phyloP scores from a whole-genome alignment of 108 stramenopile species.

The Skeletonema menzelii region DNA sequence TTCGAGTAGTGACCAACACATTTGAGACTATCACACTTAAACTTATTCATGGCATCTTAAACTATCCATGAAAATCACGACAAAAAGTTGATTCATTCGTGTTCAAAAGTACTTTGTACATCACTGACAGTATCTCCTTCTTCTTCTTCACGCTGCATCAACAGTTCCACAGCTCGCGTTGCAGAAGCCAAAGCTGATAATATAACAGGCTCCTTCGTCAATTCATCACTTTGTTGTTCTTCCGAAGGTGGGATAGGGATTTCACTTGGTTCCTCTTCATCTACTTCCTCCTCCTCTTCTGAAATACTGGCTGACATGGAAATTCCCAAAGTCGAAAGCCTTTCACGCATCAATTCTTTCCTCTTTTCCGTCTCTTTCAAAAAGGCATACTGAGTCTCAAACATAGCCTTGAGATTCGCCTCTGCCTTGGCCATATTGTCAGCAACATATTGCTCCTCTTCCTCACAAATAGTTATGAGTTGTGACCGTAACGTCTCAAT shows the following conservation, averaged over 20 bases:
- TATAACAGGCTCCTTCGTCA: no score
- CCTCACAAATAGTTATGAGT: constrained; percentile 16
- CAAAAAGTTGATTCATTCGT: neutral
- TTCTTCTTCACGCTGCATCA: neutral
- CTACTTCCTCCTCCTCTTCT: constrained; percentile 14
- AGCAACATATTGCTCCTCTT: constrained; percentile 30
- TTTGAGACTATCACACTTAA: neutral
- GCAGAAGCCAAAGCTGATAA: constrained; percentile 41
- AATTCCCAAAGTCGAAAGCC: constrained; percentile 20
- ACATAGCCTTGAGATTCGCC: constrained; percentile 21
- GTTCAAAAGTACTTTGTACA: neutral
- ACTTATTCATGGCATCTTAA: neutral
- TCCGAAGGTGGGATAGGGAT: neutral
- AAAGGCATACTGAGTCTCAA: constrained; percentile 22
- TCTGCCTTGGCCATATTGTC: constrained; percentile 23
- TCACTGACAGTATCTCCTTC: neutral
- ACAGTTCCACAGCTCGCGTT: neutral
- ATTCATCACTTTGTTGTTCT: constrained; percentile 26
- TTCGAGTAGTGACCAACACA: no score
- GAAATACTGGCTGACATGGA: constrained; percentile 7
- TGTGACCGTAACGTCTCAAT: constrained; percentile 17
- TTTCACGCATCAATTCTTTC: constrained; percentile 22
- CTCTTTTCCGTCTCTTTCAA: constrained; percentile 31
- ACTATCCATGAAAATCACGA: neutral
- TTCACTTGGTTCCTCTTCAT: neutral